Conservation (phyloP, 805 yeast genomes). For the Scheffersomyces ergatensis region DNA sequence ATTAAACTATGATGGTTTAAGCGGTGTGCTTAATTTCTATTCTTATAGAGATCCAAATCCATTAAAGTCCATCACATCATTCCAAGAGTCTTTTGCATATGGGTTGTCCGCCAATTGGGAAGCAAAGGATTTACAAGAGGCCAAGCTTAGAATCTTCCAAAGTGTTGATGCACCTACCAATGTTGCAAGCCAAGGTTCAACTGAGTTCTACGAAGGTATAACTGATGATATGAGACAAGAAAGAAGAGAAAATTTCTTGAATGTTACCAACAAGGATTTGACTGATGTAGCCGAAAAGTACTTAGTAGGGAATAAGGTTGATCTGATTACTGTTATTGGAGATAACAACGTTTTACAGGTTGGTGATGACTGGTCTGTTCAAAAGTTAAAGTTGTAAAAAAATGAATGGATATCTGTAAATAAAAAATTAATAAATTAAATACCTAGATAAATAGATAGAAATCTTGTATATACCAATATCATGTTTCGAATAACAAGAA, state of each 20-base stretch:
- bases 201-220: conserved; percentile 63
- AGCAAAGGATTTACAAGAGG: conserved; percentile 73
- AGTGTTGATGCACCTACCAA: conserved; percentile 86
- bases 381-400: neutral
- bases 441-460: no score
- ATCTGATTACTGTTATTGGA: conserved; percentile 46
- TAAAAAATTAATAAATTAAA: no score
- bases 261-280: conserved; percentile 62
- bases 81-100: conserved; percentile 50
- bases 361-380: conserved; percentile 15
- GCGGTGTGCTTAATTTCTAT: conserved; percentile 77
- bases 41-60: conserved; percentile 96
- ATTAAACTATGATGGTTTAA: conserved; percentile 73
- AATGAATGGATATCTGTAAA: neutral
- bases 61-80: conserved; percentile 59
- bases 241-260: conserved; percentile 73
- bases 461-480: no score
- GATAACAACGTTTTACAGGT: conserved; percentile 26
- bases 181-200: conserved; percentile 73
- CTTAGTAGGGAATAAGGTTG: conserved; percentile 29
- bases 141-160: conserved; percentile 89
- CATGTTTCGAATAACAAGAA: no score
- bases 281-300: conserved; percentile 66
- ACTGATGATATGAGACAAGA: conserved; percentile 76
- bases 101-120: conserved; percentile 50